Evolutionary conservation across 805 yeast genomes (phyloP).

Genomic region (Wickerhamomyces rabaulensis): DNA sequence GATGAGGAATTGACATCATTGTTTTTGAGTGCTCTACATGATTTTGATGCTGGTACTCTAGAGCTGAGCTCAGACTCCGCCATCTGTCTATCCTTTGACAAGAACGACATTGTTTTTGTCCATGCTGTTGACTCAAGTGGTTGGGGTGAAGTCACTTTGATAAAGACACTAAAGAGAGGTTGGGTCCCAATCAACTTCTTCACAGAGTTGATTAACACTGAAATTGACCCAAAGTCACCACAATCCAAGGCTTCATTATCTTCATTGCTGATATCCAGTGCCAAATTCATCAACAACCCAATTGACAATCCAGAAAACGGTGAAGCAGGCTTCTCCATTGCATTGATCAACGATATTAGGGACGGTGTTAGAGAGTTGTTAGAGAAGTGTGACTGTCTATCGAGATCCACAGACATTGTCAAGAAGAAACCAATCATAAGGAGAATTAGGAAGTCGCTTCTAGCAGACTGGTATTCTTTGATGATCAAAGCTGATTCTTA

Average conservation of each 20-base stretch:
- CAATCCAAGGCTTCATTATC: slow-evolving; percentile 45
- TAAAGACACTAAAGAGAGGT: slow-evolving; percentile 60
- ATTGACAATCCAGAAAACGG: slow-evolving; percentile 39
- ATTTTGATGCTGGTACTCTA: slow-evolving; percentile 52
- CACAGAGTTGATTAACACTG: slow-evolving; percentile 35
- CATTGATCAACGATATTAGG: slow-evolving; percentile 53
- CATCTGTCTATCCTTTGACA: slow-evolving; percentile 67
- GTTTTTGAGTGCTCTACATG: slow-evolving; percentile 52
- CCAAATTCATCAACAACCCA: slow-evolving; percentile 61
- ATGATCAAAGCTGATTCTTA: slow-evolving; percentile 74
- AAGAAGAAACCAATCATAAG: slow-evolving; percentile 56
- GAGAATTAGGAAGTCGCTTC: slow-evolving; percentile 58
- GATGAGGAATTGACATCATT: slow-evolving; percentile 46
- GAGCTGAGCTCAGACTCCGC: slow-evolving; percentile 64
- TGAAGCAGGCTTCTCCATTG: slow-evolving; percentile 20
- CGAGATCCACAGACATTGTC: slow-evolving; percentile 67
- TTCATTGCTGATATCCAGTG: slow-evolving; percentile 55
- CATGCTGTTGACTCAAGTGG: slow-evolving; percentile 78
- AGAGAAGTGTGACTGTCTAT: slow-evolving; percentile 66
- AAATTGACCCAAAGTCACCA: slow-evolving; percentile 2
- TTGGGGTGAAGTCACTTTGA: slow-evolving; percentile 80
- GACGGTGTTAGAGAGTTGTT: slow-evolving; percentile 66
- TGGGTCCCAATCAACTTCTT: slow-evolving; percentile 88
- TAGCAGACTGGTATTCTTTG: slow-evolving; percentile 77
- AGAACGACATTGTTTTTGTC: slow-evolving; percentile 68